Percentiles rank a stretch among this genome's conserved stretches.
Evolutionary conservation across 768 basidiomycete genomes (phyloP).

Genomic region (Lentinula edodes): DNA sequence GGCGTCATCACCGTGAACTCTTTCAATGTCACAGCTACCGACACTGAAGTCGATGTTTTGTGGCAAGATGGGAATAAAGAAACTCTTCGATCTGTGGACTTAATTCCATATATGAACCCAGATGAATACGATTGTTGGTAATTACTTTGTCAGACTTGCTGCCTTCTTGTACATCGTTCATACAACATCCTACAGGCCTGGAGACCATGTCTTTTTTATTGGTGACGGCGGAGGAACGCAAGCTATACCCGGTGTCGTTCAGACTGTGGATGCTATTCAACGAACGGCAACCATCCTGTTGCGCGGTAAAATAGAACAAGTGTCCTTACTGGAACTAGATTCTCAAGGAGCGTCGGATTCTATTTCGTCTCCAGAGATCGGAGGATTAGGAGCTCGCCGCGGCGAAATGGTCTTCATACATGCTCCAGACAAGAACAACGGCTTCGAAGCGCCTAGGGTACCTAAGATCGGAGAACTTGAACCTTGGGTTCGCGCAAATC

Average conservation of each 20-base stretch:
- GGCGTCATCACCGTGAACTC: conserved; percentile 48
- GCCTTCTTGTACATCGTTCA: conserved; percentile 1
- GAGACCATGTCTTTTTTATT: conserved; percentile 85
- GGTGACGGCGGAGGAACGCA: conserved; percentile 65
- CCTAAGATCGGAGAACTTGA: conserved; percentile 85
- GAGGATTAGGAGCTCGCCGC: conserved; percentile 73
- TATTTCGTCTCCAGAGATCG: conserved; percentile 35
- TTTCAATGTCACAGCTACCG: conserved; percentile 63
- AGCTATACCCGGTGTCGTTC: conserved; percentile 62
- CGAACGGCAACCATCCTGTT: conserved; percentile 66
- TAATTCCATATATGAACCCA: conserved; percentile 80
- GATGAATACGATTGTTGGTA: conserved; percentile 93
- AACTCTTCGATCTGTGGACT: conserved; percentile 49
- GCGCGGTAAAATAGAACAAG: conserved; percentile 52
- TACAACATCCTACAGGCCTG: conserved; percentile 55
- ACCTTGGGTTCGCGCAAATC: conserved; percentile 65
- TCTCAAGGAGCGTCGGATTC: conserved; percentile 67
- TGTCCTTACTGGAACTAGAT: conserved; percentile 84
- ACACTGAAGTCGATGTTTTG: conserved; percentile 63
- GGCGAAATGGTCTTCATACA: conserved; percentile 87
- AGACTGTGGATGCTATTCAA: conserved; percentile 66
- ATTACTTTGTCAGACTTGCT: conserved; percentile 18
- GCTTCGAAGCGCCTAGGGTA: conserved; percentile 60
- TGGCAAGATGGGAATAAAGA: conserved; percentile 87
- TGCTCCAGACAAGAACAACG: conserved; percentile 64